Conservation (phyloP, 2,329 filamentous ascomycete species). For the Hirsutella thompsonii region DNA sequence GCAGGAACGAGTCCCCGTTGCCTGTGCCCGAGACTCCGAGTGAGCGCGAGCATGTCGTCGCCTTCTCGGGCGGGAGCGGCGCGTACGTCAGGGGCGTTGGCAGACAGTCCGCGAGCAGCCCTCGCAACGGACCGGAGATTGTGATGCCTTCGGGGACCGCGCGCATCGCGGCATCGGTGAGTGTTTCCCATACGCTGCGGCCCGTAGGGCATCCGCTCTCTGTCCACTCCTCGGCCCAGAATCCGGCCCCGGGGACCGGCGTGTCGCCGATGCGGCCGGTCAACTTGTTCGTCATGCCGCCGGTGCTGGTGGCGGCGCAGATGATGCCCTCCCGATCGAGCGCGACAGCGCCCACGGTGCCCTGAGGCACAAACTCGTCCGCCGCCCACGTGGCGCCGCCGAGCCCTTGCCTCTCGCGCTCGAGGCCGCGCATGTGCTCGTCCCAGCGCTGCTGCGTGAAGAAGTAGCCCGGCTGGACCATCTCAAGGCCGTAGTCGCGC, state of each 20-base stretch:
- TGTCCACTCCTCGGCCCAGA: slow-evolving; percentile 78
- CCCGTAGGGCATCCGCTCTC: neutral
- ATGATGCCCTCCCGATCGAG: slow-evolving; percentile 64
- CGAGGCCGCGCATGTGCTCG: slow-evolving; percentile 51
- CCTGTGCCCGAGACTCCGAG: slow-evolving; percentile 65
- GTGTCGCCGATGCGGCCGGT: slow-evolving; percentile 80
- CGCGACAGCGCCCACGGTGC: slow-evolving; percentile 73
- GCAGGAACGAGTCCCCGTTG: slow-evolving; percentile 80
- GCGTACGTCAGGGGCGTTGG: slow-evolving; percentile 32
- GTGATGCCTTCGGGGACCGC: slow-evolving; percentile 5
- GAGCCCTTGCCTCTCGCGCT: neutral
- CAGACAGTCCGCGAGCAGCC: slow-evolving; percentile 46
- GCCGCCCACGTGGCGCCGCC: slow-evolving; percentile 24
- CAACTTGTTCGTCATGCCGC: slow-evolving; percentile 80
- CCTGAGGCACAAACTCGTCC: slow-evolving; percentile 62
- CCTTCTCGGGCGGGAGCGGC: slow-evolving; percentile 11
- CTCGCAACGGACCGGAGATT: slow-evolving; percentile 25
- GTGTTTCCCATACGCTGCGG: slow-evolving; percentile 5
- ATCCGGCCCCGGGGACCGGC: slow-evolving; percentile 70
- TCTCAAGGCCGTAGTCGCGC: slow-evolving; percentile 52
- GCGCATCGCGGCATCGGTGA: neutral
- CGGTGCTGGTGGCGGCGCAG: slow-evolving; percentile 55
- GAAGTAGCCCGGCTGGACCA: slow-evolving; percentile 60
- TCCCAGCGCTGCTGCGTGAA: slow-evolving; percentile 71
- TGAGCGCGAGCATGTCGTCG: too few relatives aligned